Conservation (phyloP, 2,329 filamentous ascomycete species). For the Trichothecium sympodiale region DNA sequence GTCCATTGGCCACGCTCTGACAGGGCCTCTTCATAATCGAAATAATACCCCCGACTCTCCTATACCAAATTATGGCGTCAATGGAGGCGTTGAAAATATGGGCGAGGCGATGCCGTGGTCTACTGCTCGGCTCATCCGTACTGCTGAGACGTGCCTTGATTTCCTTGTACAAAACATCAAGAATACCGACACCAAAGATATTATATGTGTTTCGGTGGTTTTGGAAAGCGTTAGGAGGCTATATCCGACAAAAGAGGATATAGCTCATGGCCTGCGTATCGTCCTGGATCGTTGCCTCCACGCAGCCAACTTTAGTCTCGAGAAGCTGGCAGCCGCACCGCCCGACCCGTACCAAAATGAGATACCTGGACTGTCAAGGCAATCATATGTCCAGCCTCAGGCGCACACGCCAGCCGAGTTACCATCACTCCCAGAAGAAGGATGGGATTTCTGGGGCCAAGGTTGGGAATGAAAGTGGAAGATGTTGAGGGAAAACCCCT, state of each 20-base stretch:
- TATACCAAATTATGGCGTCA: not conserved
- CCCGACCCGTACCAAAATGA: not conserved
- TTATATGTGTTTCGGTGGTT: constrained; percentile 36
- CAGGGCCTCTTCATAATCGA: too few relatives aligned
- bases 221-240: constrained; percentile 31
- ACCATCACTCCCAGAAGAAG: constrained; percentile 28
- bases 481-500: not conserved
- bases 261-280: constrained; percentile 26
- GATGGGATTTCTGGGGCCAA: constrained; percentile 3
- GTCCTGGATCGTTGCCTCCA: constrained; percentile 34
- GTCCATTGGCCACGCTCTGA: too few relatives aligned
- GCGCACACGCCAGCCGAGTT: not conserved
- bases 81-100: not conserved
- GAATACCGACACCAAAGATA: constrained; percentile 38
- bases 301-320: constrained; percentile 29
- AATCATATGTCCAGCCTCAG: not conserved
- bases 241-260: constrained; percentile 30
- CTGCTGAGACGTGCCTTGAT: constrained; percentile 36
- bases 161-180: constrained; percentile 33
- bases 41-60: too few relatives aligned
- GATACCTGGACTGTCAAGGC: not conserved
- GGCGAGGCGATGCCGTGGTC: constrained; percentile 23
- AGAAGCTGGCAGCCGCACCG: constrained; percentile 15
- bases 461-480: constrained; percentile 3
- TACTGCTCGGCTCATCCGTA: constrained; percentile 25